Base-by-base conservation (phyloP, 2,329 filamentous ascomycete genomes). In the Alternaria sp. region DNA sequence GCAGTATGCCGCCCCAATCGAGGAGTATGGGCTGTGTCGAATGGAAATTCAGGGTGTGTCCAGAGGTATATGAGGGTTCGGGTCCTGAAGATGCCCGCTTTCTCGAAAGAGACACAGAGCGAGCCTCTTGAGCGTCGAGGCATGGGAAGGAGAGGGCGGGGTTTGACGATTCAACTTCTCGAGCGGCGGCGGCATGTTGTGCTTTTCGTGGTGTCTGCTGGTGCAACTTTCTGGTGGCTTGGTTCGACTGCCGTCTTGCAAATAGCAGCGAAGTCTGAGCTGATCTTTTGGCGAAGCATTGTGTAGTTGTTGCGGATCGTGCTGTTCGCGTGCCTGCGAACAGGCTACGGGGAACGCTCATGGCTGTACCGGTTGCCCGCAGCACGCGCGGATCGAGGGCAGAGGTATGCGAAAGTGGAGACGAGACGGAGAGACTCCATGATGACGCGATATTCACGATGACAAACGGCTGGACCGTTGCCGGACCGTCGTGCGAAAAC, bases 1-100 rank as follows among this genome's bases (percentile, higher is more conserved):
- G 91, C 36, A 99, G 81, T n/a, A 94, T 87, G 54, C 95, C 95
- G 62, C 95, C 95, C 92, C 96, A 98, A 80, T 99, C 95, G 26
- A 98, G 88, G 3, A 94, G 83, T 16, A 98, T 82, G 0, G 93
- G 89, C 22, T 92, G 84, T 7, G 85, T 72, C 70, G 90, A 95
- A 75, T 89, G 89, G 79, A 91, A 97, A 30, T 82, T 86, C 66
- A 91, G 86, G 52, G 95, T 94, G n/a, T 88, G 88, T 58, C 95
- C 95, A 46, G 91, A 90, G 0, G 94, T 97, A 79, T 99, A 99
- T 1, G 93, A 93, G 0, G 95, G 95, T 75, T 99, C 95, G 1
- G 94, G 94, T 0, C 94, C 94, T 47, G 88, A 89, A 22, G 80
- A 74, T 16, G 88, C 86, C 48, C 90, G 83, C 38, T 90, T 91